phyloP scores from a whole-genome alignment of 495 filamentous ascomycete species.

The Aspergillus carlsbadensis region DNA sequence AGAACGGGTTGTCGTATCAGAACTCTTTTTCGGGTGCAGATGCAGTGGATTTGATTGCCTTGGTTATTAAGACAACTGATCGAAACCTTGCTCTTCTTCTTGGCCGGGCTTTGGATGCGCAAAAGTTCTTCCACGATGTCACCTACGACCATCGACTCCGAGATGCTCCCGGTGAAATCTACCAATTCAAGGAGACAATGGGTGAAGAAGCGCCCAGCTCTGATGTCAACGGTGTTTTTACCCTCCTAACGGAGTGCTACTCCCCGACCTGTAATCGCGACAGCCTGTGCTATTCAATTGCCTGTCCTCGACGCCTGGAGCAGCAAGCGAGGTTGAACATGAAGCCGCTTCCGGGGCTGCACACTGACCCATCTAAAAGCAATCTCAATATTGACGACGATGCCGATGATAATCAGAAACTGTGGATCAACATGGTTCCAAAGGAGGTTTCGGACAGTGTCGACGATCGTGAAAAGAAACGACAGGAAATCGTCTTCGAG shows the following conservation, averaged over 20 bases:
- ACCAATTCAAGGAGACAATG: slow-evolving; percentile 93
- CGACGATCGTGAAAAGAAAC: slow-evolving; percentile 89
- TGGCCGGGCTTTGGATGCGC: slow-evolving; percentile 92
- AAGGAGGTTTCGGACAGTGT: slow-evolving; percentile 91
- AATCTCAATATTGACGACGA: slow-evolving; percentile 85
- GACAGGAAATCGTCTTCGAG: slow-evolving; percentile 97
- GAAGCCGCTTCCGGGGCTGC: slow-evolving; percentile 84
- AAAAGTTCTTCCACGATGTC: slow-evolving; percentile 99
- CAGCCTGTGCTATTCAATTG: slow-evolving; percentile 96
- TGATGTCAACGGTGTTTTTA: slow-evolving; percentile 95
- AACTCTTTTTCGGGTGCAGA: slow-evolving; percentile 93
- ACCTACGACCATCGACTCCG: slow-evolving; percentile 95
- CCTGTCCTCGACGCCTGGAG: slow-evolving; percentile 90
- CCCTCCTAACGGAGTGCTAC: slow-evolving; percentile 94
- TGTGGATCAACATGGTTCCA: slow-evolving; percentile 98
- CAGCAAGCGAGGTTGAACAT: slow-evolving; percentile 92
- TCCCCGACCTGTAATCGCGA: slow-evolving; percentile 95
- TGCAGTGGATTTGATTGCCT: slow-evolving; percentile 89
- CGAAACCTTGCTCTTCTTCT: slow-evolving; percentile 90
- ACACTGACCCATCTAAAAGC: slow-evolving; percentile 72
- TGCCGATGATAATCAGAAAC: slow-evolving; percentile 85
- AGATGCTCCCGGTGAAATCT: slow-evolving; percentile 87
- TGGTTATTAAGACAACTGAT: slow-evolving; percentile 95
- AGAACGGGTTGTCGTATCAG: slow-evolving; percentile 97
- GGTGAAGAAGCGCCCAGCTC: slow-evolving; percentile 78